Evolutionary conservation across 306 rosid species (phyloP), one percentile per base, ranked within the genome.

Genomic region (Glycine latifolia): DNA sequence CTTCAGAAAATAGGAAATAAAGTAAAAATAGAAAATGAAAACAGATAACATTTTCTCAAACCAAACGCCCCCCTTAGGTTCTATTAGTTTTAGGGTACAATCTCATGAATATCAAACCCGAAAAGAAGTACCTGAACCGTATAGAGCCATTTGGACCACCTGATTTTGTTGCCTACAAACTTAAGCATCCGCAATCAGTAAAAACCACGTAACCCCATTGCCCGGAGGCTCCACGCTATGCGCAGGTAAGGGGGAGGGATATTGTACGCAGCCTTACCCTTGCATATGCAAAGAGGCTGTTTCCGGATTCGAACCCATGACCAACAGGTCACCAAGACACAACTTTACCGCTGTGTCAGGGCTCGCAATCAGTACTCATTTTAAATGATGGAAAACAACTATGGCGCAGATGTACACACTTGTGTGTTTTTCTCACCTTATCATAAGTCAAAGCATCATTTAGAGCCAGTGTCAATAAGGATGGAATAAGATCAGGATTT

Each of bases 61-160:
- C 8, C 7, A 26, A 33, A 61, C 2, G 0, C 1, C 5, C 5
- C 6, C n/a, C 7, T 11, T 37, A 67, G 31, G 52, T 67, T 78
- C 59, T 15, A 39, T 52, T 17, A 63, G 50, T 10, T 79, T 52
- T 5, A 63, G 20, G 43, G 61, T 2, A 47, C 41, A 54, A 8
- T 50, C 16, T 33, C 78, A 50, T 67, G 67, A 75, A 55, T 71
- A 73, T 50, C 47, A 75, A 67, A 76, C 5, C 43, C 69, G 20
- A 75, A 73, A 81, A 39, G n/a, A 63, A 83, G 85, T 87, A 93
- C 98, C 99, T 93, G 88, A 95, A 86, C 80, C 98, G 82, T 79
- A 95, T 90, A 47, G 99, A 95, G 80, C 96, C 99, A 84, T 95
- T 95, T 52, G 99, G 92, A 16, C 98, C 99, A 35, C 99, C 99